Evolutionary conservation across 371 early-diverging fungal genomes (phyloP), one percentile per base, ranked within the genome.

Genomic region (Capillidium rhysosporum): DNA sequence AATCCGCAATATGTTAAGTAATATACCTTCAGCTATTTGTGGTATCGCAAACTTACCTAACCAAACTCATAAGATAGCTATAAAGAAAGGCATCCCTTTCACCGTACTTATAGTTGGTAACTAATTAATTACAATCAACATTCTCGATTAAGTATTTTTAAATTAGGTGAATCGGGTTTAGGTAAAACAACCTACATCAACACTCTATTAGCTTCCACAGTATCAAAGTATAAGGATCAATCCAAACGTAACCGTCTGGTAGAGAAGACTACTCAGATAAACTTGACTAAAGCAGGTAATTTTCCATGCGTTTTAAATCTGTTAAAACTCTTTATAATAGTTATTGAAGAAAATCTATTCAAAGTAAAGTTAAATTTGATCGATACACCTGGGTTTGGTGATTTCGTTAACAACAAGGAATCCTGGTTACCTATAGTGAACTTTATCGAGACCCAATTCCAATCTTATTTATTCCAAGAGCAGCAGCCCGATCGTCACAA

Each of bases 41-140:
- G 99, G 99, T 57, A 90, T 98, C 59, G 91, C 95, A 65, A 93
- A 95, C 73, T 73, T 98, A 59, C 98, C 99, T 46, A 96, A 98
- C 75, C 96, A 97, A 69, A 73, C 85, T 55, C 95, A 95, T 67
- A 86, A 88, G 71, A 93, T 90, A 69, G 89, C 89, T 51, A 87
- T 87, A 55, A 84, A 92, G 64, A 82, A 84, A 60, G 95, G 94
- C 39, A 80, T 90, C 34, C 79, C 86, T 73, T 95, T 92, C 64
- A 94, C 95, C 38, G 60, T 98, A 58, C 90, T 95, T 87, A 92
- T 95, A 25, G 92, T 92, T 55, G 99, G 97, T 83, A 78, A 62
- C 78, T 63, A 48, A n/a, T 21, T 21, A 1, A 9, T 23, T 57
- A 18, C n/a, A 25, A 34, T 24, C 28, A 8, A 0, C n/a, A 25